Conservation (phyloP, 108 stramenopile genomes). For the Skeletonema costatum region DNA sequence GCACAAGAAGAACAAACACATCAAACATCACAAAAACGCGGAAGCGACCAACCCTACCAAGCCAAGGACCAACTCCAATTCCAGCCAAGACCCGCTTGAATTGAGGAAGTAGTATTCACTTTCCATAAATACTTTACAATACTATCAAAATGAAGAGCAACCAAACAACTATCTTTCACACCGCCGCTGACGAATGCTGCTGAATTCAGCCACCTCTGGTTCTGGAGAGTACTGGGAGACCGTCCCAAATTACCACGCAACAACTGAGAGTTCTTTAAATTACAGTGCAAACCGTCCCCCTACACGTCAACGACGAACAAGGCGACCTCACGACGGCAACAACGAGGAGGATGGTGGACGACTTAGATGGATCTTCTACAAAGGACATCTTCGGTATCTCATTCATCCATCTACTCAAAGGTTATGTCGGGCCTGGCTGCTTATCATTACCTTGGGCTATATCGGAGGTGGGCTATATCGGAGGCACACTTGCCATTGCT, state of each 20-base stretch:
- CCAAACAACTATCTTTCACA: too few species aligned
- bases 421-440: conserved; percentile 72
- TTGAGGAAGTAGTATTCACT: too few species aligned
- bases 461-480: conserved; percentile 54
- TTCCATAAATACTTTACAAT: too few species aligned
- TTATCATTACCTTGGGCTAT: conserved; percentile 73
- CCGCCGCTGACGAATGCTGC: not conserved
- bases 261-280: not conserved
- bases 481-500: conserved; percentile 47
- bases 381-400: conserved; percentile 57
- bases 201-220: not conserved
- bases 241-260: not conserved
- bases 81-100: too few species aligned
- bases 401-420: conserved; percentile 68
- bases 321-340: not conserved
- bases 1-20: too few species aligned
- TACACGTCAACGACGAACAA: not conserved
- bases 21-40: too few species aligned
- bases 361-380: not conserved
- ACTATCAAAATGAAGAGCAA: not conserved
- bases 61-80: too few species aligned
- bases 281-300: not conserved
- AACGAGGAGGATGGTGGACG: not conserved
- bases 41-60: too few species aligned
- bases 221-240: not conserved